A percentile compares a stretch with the other conserved stretches of the same genome.
Conservation (phyloP, 345 rosid genomes). For the Aquilaria sinensis region DNA sequence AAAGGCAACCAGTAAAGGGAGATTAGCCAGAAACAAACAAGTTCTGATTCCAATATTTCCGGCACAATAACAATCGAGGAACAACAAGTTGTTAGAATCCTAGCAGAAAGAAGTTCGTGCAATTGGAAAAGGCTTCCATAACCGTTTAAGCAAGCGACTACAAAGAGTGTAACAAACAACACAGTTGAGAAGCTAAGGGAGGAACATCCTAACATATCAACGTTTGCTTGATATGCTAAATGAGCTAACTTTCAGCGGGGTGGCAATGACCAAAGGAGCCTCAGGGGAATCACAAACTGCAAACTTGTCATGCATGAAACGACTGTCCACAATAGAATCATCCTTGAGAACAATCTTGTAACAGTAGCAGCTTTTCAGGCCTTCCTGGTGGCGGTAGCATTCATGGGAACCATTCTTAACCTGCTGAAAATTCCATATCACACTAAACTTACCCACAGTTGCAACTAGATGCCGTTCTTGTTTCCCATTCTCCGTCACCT, state of each 20-base stretch:
- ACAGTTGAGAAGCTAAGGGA: not conserved
- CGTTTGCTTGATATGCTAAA: conserved; percentile 90
- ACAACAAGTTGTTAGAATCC: too few species aligned
- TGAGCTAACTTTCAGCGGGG: conserved; percentile 92
- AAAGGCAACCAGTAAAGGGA: too few species aligned
- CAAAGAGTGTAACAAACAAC: not conserved
- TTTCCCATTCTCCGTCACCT: conserved; percentile 83
- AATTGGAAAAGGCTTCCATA: too few species aligned
- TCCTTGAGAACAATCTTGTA: conserved; percentile 84
- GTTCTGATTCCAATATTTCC: too few species aligned
- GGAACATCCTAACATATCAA: conserved; percentile 19
- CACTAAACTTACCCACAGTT: conserved; percentile 96
- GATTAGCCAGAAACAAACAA: too few species aligned
- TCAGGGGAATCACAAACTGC: conserved; percentile 89
- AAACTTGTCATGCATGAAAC: conserved; percentile 97
- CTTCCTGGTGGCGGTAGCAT: conserved; percentile 72
- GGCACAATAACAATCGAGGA: too few species aligned
- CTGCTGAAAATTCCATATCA: conserved; percentile 82
- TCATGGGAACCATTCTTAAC: conserved; percentile 74
- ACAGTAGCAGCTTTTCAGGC: conserved; percentile 85
- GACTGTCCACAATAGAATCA: conserved; percentile 90
- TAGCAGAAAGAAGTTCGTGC: too few species aligned
- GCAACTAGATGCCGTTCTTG: conserved; percentile 93
- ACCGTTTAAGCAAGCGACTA: too few species aligned
- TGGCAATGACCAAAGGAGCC: conserved; percentile 97